Base-by-base conservation (phyloP, 2,329 filamentous ascomycete genomes). In the Rhinocladiella mackenziei region DNA sequence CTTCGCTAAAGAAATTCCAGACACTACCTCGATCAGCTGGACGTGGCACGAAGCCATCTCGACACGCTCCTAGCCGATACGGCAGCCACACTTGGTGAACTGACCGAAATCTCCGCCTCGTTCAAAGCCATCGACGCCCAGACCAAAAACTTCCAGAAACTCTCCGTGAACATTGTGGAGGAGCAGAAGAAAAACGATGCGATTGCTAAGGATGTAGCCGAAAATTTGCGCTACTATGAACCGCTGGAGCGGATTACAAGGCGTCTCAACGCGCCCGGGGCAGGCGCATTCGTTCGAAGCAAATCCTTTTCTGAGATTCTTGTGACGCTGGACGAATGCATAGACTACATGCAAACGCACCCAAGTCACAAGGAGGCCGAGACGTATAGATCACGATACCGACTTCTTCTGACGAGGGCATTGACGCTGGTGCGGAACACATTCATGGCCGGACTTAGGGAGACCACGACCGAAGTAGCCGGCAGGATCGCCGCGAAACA, bases 241-340 rank as follows among this genome's bases (percentile, higher is more conserved):
- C 96, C 95, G 61, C 76, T 98, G 4, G 92, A 98, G 53, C 89
- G 84, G 34, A 89, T 91, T 48, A 95, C 89, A 0, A 78, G 89
- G 43, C 79, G 89, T 10, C 78, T 98, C 45, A 97, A 97, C 70
- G 89, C 89, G 0, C 89, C 92, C 0, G 89, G 89, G 1, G 89
- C 91, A 14, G 83, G 86, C 36, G 88, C 84, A 45, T 74, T 95
- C 43, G 89, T 96, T 11, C 84, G 89, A 33, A 83, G 84, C 44
- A 81, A 84, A 38, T 84, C 86, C 32, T 96, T 97, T 60, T 81
- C 84, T 2, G 86, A 95, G 40, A 94, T 97, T 74, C 71, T 98
- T 36, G 76, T 79, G 34, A 91, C 88, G 51, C 72, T 98, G 37
- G 89, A 97, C 65, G 81, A 87, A 40, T 98, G 91, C 62, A 80